phyloP scores from a whole-genome alignment of 1,139 yeast genomes.

The Saccharomyces hybrid region DNA sequence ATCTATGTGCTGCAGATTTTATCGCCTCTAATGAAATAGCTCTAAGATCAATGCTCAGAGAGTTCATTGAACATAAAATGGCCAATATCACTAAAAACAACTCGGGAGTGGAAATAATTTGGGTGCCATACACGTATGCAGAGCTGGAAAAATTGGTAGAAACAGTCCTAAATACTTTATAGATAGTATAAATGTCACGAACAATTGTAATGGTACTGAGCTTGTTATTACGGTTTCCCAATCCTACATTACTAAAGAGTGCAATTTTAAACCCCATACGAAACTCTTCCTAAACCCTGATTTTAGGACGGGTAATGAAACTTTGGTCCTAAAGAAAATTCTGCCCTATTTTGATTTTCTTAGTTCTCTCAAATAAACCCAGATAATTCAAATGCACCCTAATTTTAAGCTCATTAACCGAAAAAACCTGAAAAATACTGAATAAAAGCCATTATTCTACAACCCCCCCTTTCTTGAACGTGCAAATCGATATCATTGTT shows the following conservation, averaged over 20 bases:
- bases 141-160: constrained; percentile 59
- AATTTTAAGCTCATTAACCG: background rate
- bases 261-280: background rate
- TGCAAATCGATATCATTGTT: background rate
- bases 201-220: background rate
- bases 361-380: background rate
- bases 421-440: background rate
- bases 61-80: constrained; percentile 91
- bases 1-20: constrained; percentile 69
- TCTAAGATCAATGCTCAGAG: constrained; percentile 74
- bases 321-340: too few species aligned
- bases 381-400: background rate
- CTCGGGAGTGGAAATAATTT: constrained; percentile 66
- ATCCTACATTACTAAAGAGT: background rate
- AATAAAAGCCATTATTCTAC: background rate
- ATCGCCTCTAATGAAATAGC: constrained; percentile 78
- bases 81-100: constrained; percentile 56
- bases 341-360: background rate
- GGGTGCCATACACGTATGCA: constrained; percentile 67
- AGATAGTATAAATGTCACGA: background rate
- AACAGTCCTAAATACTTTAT: constrained; percentile 32
- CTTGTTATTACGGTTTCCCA: background rate
- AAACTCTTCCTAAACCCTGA: too few species aligned
- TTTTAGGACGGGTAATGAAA: background rate
- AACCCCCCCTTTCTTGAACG: background rate